A percentile compares a stretch with the other conserved stretches of the same genome.
Evolutionary conservation across 1,284 basidiomycete genomes (phyloP).

Genomic region (Caloboletus inedulis): DNA sequence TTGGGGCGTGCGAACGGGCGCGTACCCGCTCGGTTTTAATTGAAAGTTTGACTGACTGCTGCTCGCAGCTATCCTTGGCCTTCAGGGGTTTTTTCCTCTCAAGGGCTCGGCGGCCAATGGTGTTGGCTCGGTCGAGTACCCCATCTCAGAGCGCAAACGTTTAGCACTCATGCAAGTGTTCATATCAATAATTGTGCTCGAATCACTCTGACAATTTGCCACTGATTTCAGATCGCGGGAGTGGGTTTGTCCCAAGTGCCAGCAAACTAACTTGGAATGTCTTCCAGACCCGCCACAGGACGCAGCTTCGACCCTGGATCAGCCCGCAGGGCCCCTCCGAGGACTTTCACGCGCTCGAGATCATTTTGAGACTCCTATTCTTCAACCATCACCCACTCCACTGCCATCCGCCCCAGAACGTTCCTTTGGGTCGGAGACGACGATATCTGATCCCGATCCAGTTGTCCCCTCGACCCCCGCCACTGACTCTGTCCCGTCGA

Average conservation of each 20-base stretch:
- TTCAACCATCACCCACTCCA: slow-evolving; percentile 11
- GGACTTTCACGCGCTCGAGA: slow-evolving; percentile 22
- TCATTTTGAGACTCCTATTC: slow-evolving; percentile 14
- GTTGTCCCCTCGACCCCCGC: slow-evolving; percentile 11
- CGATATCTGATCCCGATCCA: slow-evolving; percentile 18
- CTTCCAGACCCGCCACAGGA: slow-evolving; percentile 59
- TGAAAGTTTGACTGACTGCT: slow-evolving; percentile 11
- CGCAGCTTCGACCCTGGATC: slow-evolving; percentile 19
- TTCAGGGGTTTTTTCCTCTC: slow-evolving; percentile 89
- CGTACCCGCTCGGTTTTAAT: slow-evolving; percentile 23
- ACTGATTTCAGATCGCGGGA: slow-evolving; percentile 64
- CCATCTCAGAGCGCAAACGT: slow-evolving; percentile 73
- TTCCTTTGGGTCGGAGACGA: slow-evolving; percentile 12
- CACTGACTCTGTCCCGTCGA: slow-evolving; percentile 12
- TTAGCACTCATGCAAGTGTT: slow-evolving; percentile 71
- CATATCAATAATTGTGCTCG: slow-evolving; percentile 13
- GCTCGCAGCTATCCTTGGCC: slow-evolving; percentile 75
- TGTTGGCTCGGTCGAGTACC: slow-evolving; percentile 85
- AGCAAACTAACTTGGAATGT: slow-evolving; percentile 62
- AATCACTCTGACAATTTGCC: slow-evolving; percentile 15
- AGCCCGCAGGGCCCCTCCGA: slow-evolving; percentile 22
- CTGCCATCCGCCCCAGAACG: slow-evolving; percentile 20
- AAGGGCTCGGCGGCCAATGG: slow-evolving; percentile 88
- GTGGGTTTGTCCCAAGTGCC: slow-evolving; percentile 80
- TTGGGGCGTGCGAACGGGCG: slow-evolving; percentile 94